phyloP scores from a whole-genome alignment of 2,329 filamentous ascomycete species.

The Harringtonia aguacate region DNA sequence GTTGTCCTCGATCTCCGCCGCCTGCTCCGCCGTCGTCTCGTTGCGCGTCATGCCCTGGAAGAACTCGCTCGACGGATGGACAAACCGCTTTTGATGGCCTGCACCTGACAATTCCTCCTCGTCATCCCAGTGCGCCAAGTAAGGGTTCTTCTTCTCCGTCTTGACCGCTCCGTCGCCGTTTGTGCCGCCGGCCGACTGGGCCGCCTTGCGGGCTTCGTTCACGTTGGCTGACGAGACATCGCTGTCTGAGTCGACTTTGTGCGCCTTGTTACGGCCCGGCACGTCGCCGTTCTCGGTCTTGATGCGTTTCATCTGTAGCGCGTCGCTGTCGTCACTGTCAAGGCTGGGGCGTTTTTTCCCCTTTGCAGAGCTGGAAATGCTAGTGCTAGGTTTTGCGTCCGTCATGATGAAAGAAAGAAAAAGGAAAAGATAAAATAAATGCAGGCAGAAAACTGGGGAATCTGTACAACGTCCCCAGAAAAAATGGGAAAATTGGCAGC shows the following conservation, averaged over 20 bases:
- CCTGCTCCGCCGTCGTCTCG: constrained; percentile 67
- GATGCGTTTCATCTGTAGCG: constrained; percentile 17
- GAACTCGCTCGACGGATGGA: constrained; percentile 27
- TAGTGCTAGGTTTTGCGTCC: too few species aligned
- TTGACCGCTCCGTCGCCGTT: constrained; percentile 9
- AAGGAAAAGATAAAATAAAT: constrained; percentile 1
- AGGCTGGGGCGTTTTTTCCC: neutral
- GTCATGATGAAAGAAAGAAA: constrained; percentile 5
- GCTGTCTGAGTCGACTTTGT: constrained; percentile 5
- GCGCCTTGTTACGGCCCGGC: constrained; percentile 4
- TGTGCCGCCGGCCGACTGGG: neutral
- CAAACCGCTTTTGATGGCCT: constrained; percentile 20
- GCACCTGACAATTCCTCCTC: constrained; percentile 23
- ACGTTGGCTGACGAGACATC: neutral
- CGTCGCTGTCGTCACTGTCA: neutral
- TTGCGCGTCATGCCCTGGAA: constrained; percentile 65
- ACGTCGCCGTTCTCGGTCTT: constrained; percentile 13
- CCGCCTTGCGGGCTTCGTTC: too few species aligned
- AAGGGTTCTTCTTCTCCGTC: constrained; percentile 54
- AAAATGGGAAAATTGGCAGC: neutral
- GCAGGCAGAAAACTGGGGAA: constrained; percentile 6
- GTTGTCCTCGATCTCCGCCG: constrained; percentile 64
- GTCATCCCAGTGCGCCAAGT: constrained; percentile 81
- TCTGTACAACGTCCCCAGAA: neutral
- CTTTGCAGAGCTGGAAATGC: neutral